phyloP scores from a whole-genome alignment of 371 early-diverging fungal species.

The Mortierella sp. region DNA sequence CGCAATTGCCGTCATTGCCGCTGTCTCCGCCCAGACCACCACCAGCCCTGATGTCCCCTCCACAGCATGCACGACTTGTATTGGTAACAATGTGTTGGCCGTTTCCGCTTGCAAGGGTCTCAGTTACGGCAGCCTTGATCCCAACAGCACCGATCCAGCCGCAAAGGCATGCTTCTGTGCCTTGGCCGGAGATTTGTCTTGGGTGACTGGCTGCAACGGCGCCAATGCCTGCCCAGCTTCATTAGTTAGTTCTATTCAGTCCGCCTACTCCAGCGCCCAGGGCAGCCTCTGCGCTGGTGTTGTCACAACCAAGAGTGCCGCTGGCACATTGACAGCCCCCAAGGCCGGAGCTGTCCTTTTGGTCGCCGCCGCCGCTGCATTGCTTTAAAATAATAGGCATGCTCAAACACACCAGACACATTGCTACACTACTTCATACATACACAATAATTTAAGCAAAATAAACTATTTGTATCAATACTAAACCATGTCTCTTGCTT shows the following conservation, averaged over 20 bases:
- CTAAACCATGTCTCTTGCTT: no score
- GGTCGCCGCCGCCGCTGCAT: neutral
- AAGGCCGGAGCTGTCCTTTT: constrained; percentile 1
- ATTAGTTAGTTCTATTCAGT: neutral
- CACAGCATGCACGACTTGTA: neutral
- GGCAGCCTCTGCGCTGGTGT: neutral
- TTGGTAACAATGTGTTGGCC: neutral
- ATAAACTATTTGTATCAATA: no score
- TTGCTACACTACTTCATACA: no score
- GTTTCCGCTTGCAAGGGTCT: neutral
- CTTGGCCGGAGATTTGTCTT: neutral
- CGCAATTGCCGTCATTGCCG: constrained; percentile 9
- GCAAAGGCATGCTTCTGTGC: neutral
- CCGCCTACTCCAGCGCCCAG: neutral
- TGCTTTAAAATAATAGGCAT: no score
- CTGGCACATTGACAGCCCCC: neutral
- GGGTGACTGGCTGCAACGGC: neutral
- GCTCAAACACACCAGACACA: no score
- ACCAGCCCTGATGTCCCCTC: constrained; percentile 2
- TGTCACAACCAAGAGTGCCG: neutral
- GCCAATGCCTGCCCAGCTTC: neutral
- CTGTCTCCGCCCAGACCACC: constrained; percentile 8
- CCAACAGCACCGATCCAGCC: neutral
- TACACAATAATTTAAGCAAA: no score
- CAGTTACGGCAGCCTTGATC: neutral